phyloP scores from a whole-genome alignment of 2,329 filamentous ascomycete genomes.

The Byssochlamys sp. region DNA sequence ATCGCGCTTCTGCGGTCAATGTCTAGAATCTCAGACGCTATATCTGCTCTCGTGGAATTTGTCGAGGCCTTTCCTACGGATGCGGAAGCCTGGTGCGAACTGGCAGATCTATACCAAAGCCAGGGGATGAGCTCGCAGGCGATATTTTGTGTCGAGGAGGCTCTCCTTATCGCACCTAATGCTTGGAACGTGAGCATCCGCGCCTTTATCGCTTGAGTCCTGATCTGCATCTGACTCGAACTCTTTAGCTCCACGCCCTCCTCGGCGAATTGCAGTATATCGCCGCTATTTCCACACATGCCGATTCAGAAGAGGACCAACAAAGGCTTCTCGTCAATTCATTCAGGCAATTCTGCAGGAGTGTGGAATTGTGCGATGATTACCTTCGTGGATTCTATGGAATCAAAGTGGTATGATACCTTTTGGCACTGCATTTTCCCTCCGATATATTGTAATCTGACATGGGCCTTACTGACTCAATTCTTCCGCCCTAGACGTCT shows the following conservation, averaged over 20 bases:
- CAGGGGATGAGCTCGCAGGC: conserved; percentile 74
- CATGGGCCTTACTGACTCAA: not conserved
- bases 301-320: conserved; percentile 26
- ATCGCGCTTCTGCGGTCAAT: conserved; percentile 70
- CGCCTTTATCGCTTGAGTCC: not conserved
- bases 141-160: conserved; percentile 81
- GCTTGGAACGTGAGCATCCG: conserved; percentile 72
- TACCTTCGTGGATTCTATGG: conserved; percentile 91
- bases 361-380: conserved; percentile 85
- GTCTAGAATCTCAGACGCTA: conserved; percentile 61
- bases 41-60: conserved; percentile 61
- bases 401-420: conserved; percentile 60
- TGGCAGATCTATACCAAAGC: conserved; percentile 73
- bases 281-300: conserved; percentile 33
- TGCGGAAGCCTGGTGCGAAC: conserved; percentile 84
- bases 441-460: not conserved
- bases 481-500: conserved; percentile 15
- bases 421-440: not conserved
- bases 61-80: conserved; percentile 81
- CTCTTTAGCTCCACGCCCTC: conserved; percentile 65
- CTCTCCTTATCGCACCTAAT: conserved; percentile 75
- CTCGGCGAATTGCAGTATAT: conserved; percentile 76
- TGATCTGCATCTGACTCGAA: conserved; percentile 3
- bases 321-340: conserved; percentile 57
- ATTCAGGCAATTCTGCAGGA: conserved; percentile 75